phyloP scores from a whole-genome alignment of 169 alveolate genomes.

The Plasmodium reichenowi region DNA sequence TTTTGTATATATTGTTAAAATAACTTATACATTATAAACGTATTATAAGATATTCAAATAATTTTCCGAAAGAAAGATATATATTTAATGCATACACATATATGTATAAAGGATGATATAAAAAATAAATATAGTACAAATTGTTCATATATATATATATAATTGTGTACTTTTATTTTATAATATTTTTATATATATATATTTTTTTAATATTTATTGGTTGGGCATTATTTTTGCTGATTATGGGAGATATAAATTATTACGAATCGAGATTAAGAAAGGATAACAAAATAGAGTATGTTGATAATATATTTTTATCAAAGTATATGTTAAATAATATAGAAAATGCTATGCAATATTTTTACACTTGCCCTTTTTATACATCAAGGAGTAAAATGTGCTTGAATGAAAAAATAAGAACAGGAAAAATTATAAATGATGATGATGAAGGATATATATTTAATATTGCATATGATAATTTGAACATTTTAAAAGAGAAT shows the following conservation, averaged over 20 bases:
- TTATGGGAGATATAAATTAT: constrained; percentile 15
- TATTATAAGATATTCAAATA: too few relatives aligned
- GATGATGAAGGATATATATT: constrained; percentile 70
- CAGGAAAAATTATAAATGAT: constrained; percentile 37
- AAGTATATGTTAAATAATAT: constrained; percentile 40
- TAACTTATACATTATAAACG: too few relatives aligned
- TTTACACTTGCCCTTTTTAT: constrained; percentile 73
- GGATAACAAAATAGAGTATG: constrained; percentile 73
- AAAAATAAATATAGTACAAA: too few relatives aligned
- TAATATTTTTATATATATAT: not conserved
- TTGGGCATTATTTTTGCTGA: not conserved
- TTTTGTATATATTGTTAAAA: too few relatives aligned
- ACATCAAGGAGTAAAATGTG: constrained; percentile 43
- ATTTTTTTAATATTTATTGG: not conserved
- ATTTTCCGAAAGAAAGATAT: too few relatives aligned
- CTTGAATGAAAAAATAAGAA: constrained; percentile 68
- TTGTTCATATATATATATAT: not conserved
- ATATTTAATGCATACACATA: too few relatives aligned
- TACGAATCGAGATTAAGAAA: constrained; percentile 57
- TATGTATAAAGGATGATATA: too few relatives aligned
- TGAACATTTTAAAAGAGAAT: constrained; percentile 36
- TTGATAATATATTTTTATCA: constrained; percentile 58
- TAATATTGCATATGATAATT: constrained; percentile 53
- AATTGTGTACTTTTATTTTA: not conserved
- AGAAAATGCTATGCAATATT: constrained; percentile 72